phyloP scores from a whole-genome alignment of 2,329 filamentous ascomycete species.

The Hypoxylon sp. region DNA sequence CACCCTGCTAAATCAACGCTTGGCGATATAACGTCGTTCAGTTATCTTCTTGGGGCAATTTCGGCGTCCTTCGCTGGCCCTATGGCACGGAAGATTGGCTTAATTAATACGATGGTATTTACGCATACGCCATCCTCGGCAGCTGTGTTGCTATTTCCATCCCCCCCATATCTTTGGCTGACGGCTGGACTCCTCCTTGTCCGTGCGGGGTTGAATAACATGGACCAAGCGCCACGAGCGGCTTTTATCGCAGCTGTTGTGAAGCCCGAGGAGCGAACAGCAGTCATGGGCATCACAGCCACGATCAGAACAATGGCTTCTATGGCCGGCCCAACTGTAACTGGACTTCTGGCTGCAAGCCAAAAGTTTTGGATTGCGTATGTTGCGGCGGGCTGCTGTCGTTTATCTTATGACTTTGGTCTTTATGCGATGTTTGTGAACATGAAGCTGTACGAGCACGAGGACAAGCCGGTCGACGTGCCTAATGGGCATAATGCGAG shows the following conservation, averaged over 20 bases:
- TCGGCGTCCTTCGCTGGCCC: constrained; percentile 66
- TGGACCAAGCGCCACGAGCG: constrained; percentile 73
- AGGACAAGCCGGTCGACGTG: constrained; percentile 39
- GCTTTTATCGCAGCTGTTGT: constrained; percentile 74
- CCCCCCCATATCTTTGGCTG: constrained; percentile 59
- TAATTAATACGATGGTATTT: constrained; percentile 72
- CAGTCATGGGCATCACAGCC: constrained; percentile 74
- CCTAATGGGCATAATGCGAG: constrained; percentile 7
- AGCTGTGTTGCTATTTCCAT: constrained; percentile 67
- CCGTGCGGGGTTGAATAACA: constrained; percentile 69
- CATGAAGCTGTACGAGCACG: constrained; percentile 60
- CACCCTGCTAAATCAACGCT: constrained; percentile 63
- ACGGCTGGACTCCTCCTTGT: constrained; percentile 66
- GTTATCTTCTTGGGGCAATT: constrained; percentile 62
- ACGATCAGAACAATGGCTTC: constrained; percentile 68
- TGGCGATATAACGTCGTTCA: constrained; percentile 65
- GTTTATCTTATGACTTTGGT: constrained; percentile 66
- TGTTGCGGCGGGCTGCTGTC: constrained; percentile 61
- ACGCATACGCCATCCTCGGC: constrained; percentile 69
- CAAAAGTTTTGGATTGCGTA: constrained; percentile 69
- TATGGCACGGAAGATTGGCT: constrained; percentile 64
- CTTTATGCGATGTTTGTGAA: constrained; percentile 68
- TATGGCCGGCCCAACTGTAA: constrained; percentile 62
- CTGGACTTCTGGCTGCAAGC: constrained; percentile 62
- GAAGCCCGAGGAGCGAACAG: constrained; percentile 70